A percentile compares a stretch with the other conserved stretches of the same genome.
Evolutionary conservation across 306 rosid genomes (phyloP).

Genomic region (Ormosia semicastrata): DNA sequence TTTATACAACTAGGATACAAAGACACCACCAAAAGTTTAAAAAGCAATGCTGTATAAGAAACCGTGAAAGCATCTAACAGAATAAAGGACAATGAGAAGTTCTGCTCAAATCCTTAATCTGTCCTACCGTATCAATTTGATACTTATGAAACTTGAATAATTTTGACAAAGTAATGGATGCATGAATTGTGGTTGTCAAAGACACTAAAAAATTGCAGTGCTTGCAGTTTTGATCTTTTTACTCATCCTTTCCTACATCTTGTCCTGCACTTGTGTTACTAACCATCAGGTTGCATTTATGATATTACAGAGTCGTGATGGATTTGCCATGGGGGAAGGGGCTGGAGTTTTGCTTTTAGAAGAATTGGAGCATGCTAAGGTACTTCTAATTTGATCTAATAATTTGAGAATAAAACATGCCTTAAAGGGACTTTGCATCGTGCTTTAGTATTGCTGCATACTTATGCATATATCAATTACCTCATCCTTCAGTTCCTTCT

Average conservation of each 20-base stretch:
- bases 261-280: constrained; percentile 25
- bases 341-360: constrained; percentile 93
- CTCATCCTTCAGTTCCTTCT: constrained; percentile 8
- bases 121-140: neutral
- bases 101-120: neutral
- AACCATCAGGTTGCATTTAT: constrained; percentile 27
- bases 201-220: neutral
- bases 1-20: neutral
- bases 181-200: constrained; percentile 2
- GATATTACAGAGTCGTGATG: constrained; percentile 85
- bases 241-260: constrained; percentile 9
- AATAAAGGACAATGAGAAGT: neutral
- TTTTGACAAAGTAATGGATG: neutral
- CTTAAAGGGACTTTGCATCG: too few relatives aligned
- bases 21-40: neutral
- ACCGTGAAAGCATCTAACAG: neutral
- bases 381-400: constrained; percentile 29
- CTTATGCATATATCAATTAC: neutral
- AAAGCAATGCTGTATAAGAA: neutral
- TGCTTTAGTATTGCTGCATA: neutral
- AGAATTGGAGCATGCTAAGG: constrained; percentile 98
- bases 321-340: constrained; percentile 99
- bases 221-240: neutral
- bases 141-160: too few relatives aligned
- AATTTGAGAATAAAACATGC: neutral